phyloP scores from a whole-genome alignment of 2,329 filamentous ascomycete species.

The Trichoderma asperellum region DNA sequence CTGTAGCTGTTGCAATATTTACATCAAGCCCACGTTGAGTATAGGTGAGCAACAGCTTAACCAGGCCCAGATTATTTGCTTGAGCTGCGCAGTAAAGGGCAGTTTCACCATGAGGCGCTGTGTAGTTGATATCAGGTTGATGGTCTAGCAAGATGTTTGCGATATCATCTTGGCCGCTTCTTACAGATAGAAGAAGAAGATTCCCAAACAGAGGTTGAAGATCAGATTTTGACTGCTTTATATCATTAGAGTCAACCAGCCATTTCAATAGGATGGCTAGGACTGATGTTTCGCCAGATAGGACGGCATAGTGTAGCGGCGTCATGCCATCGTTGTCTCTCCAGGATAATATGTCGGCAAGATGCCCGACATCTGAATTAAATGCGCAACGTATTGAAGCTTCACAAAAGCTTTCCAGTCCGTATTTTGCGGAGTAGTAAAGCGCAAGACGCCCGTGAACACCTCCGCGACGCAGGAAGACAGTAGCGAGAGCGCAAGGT shows the following conservation, averaged over 20 bases:
- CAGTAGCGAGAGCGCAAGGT: not conserved
- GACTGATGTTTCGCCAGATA: not conserved
- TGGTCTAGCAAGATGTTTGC: not conserved
- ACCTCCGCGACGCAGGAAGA: not conserved
- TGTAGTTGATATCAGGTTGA: constrained; percentile 21
- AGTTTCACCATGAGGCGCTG: constrained; percentile 31
- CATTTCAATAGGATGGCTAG: not conserved
- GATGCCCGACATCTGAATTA: not conserved
- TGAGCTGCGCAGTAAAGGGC: constrained; percentile 36
- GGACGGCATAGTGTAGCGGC: constrained; percentile 24
- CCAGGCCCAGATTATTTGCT: constrained; percentile 28
- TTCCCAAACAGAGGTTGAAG: not conserved
- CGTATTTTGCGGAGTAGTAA: not conserved
- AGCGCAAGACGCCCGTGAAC: not conserved
- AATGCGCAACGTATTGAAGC: not conserved
- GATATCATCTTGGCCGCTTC: not conserved
- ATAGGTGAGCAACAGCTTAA: constrained; percentile 28
- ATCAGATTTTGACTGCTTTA: not conserved
- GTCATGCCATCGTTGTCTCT: constrained; percentile 5
- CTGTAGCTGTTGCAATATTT: constrained; percentile 31
- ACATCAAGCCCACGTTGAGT: constrained; percentile 26
- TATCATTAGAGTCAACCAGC: not conserved
- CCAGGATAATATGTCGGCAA: not conserved
- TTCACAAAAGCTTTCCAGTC: not conserved
- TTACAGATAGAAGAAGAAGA: constrained; percentile 21